Base-by-base conservation (phyloP, 1,284 basidiomycete genomes). In the Golubevia pallescens region DNA sequence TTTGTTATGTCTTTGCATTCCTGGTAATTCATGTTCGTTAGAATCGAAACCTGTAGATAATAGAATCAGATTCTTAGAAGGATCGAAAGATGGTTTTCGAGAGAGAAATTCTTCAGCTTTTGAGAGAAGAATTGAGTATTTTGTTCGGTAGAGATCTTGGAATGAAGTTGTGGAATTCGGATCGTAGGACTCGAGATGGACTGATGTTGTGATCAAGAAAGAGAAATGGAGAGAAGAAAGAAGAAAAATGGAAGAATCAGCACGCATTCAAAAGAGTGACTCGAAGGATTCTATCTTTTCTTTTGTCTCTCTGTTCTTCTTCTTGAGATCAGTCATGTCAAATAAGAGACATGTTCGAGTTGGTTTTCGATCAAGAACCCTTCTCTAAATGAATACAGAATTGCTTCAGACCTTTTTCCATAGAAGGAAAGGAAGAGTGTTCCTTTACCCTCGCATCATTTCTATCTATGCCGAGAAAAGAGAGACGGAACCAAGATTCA, bases 1-100 rank as follows among this genome's bases (percentile, higher is more conserved):
- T 61, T 83, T 84, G 16, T 77, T 83, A 61, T 86, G 84, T 0
- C 84, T 72, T 60, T 84, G 81, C 81, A 86, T 86, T 13, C 78
- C 76, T 1, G 79, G 77, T 54, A 78, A 77, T 66, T 86, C 84
- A 70, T 85, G 75, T 16, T 73, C 63, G 53, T 78, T 84, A 4
- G 83, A 84, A 63, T 86, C 84, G 51, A 63, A 63, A 32, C 82
- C 82, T 0, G 73, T 68, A 4, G 82, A 85, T 58, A 85, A 71
- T 19, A 85, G 57, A 8, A 85, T 63, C 14, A 85, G 69, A 2
- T 77, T 78, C 8, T 58, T 56, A 28, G 62, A 20, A 0, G 76
- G 67, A 5, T 23, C 20, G n/a, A n/a, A n/a, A n/a, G n/a, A n/a
- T n/a, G n/a, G n/a, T n/a, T n/a, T n/a, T n/a, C n/a, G n/a, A 16